These are phyloP conservation scores for Arxiozyma telluris DNA, from an alignment of 1,139 yeast genomes.

Conservation along the genomic window DNA sequence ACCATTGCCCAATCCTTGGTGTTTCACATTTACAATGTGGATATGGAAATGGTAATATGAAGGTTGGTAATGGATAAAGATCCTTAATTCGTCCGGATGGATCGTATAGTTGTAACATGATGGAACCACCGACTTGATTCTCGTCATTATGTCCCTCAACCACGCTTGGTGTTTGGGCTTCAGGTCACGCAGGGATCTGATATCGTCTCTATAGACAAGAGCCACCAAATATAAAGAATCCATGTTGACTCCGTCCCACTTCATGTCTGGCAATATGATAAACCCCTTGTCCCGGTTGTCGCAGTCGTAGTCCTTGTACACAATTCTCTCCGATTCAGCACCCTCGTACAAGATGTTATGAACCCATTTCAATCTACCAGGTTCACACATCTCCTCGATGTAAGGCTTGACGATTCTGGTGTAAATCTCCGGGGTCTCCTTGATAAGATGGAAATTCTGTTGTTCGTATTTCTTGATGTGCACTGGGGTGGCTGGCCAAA, in stretches of 20 bases:
- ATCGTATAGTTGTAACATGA: slow-evolving; percentile 35
- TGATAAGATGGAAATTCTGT: slow-evolving; percentile 50
- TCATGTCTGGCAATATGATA: slow-evolving; percentile 70
- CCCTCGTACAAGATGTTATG: slow-evolving; percentile 73
- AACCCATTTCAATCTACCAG: slow-evolving; percentile 75
- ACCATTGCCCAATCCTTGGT: slow-evolving; percentile 68
- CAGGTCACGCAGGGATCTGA: slow-evolving; percentile 69
- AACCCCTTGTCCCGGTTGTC: slow-evolving; percentile 46
- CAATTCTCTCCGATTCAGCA: slow-evolving; percentile 72
- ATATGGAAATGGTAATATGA: slow-evolving; percentile 92
- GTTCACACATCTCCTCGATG: slow-evolving; percentile 67
- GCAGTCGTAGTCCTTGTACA: slow-evolving; percentile 24
- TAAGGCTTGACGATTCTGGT: slow-evolving; percentile 57
- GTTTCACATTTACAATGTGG: slow-evolving; percentile 69
- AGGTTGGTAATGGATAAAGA: slow-evolving; percentile 88
- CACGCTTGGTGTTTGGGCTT: slow-evolving; percentile 49
- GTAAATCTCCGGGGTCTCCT: slow-evolving; percentile 79
- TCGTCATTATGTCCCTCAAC: slow-evolving; percentile 39
- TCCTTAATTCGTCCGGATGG: slow-evolving; percentile 41
- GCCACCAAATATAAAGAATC: slow-evolving; percentile 70
- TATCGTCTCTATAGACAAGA: slow-evolving; percentile 60
- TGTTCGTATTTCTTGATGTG: slow-evolving; percentile 68
- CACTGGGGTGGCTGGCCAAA: slow-evolving; percentile 83
- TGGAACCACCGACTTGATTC: slow-evolving; percentile 42
- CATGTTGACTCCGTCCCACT: slow-evolving; percentile 77